A percentile compares a stretch with the other conserved stretches of the same genome.
These are phyloP conservation scores for Aureobasidium sp. DNA, from an alignment of 2,329 filamentous ascomycete genomes.

Conservation along the genomic window DNA sequence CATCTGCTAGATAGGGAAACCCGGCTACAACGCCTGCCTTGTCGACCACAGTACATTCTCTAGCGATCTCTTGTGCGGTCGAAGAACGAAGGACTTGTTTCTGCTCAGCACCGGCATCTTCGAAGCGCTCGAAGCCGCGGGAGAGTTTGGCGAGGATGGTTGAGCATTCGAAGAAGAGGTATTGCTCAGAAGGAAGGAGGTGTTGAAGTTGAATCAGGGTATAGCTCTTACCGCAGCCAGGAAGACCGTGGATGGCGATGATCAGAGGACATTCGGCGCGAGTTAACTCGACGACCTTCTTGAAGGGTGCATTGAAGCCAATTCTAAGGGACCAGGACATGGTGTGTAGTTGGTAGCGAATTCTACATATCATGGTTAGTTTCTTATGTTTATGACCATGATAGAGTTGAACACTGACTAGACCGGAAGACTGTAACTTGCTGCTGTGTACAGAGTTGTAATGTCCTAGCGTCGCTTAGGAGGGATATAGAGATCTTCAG, in stretches of 20 bases:
- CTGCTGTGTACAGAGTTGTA: background rate
- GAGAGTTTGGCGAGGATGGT: background rate
- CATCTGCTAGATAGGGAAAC: background rate
- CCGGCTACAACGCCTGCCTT: background rate
- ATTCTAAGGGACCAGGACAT: background rate
- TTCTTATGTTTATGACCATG: no score
- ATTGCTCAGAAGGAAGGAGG: background rate
- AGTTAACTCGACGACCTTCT: background rate
- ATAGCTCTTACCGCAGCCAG: slow-evolving; percentile 48
- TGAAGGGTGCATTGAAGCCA: background rate
- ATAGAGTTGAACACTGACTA: no score
- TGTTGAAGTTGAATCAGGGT: slow-evolving; percentile 33
- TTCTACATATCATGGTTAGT: no score
- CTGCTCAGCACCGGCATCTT: background rate
- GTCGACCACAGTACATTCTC: background rate
- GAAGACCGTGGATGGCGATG: slow-evolving; percentile 43
- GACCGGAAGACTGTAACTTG: no score
- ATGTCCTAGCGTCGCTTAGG: no score
- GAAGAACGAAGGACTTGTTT: background rate
- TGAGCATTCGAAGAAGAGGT: background rate
- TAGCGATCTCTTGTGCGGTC: background rate
- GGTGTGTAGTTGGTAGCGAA: no score
- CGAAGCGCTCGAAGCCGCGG: background rate
- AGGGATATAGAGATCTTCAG: no score
- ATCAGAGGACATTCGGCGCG: background rate